Evolutionary conservation across 768 basidiomycete species (phyloP), one percentile per base, ranked within the genome.

Genomic region (Terana coerulea): DNA sequence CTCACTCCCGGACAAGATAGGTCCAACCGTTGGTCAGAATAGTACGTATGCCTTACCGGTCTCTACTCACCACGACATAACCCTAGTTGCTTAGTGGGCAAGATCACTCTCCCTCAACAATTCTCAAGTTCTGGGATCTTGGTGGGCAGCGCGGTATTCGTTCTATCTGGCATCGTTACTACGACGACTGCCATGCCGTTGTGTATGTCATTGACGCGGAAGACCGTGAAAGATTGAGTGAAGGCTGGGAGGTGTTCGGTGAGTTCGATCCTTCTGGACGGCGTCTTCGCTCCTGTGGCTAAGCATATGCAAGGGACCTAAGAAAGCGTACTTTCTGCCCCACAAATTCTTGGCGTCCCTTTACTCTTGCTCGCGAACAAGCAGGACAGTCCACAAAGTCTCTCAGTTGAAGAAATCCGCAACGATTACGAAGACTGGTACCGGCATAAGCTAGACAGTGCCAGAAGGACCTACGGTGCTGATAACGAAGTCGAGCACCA

Each of bases 161-260:
- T 25, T 86, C 84, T 30, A 95, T 99, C 58, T 98, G 95, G 95
- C 83, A 86, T 53, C 76, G 81, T 50, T 99, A 99, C 69, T 98
- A 95, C 66, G 88, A 91, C 49, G 94, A 98, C 65, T 97, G 94
- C 57, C 95, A 99, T 67, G 95, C 95, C 7, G 91, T 98, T 39
- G 92, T 89, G 34, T 99, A 91, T 61, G 88, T 98, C 46, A 83
- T 99, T 47, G 97, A 99, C 66, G 92, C 94, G 8, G 81, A 88
- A 57, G 95, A 99, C 73, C 73, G 84, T 29, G 92, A 91, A 61
- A 74, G 95, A 33, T 73, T 98, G 24, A 80, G 84, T 42, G 97
- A 98, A 74, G 91, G 92, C 14, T 98, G 95, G 95, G 89, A 92
- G 57, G 95, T 93, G 7, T 98, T 99, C 60, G 94, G 95, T 97